phyloP scores from a whole-genome alignment of 1,284 basidiomycete genomes.

The Takashimella tepidaria region DNA sequence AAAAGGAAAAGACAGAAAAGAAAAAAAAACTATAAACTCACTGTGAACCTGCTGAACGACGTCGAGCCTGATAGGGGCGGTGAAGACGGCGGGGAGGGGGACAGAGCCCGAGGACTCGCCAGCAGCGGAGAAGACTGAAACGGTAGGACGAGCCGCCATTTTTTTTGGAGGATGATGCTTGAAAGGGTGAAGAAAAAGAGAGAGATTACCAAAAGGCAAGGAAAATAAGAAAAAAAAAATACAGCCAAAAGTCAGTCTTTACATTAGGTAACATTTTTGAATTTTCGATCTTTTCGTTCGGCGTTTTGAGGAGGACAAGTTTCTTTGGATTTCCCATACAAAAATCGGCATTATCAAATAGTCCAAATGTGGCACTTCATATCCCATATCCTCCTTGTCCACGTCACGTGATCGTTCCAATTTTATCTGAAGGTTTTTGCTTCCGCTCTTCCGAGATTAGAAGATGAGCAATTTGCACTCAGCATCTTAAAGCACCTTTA shows the following conservation, averaged over 20 bases:
- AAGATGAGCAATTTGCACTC: not conserved
- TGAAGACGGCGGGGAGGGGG: constrained; percentile 92
- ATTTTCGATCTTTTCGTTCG: not conserved
- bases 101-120: constrained; percentile 86
- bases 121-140: constrained; percentile 64
- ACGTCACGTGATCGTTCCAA: not conserved
- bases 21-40: constrained; percentile 60
- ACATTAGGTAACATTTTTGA: not conserved
- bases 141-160: constrained; percentile 88
- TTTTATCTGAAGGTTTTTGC: not conserved
- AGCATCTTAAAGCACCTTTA: not conserved
- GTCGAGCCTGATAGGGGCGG: constrained; percentile 97
- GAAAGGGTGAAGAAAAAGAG: constrained; percentile 47
- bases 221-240: not conserved
- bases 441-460: constrained; percentile 1
- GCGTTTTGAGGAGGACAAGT: not conserved
- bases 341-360: not conserved
- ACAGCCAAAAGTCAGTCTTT: not conserved
- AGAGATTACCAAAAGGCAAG: too few relatives aligned
- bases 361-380: too few relatives aligned
- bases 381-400: too few relatives aligned
- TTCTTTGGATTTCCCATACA: not conserved
- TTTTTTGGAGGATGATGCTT: constrained; percentile 12
- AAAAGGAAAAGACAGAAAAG: constrained; percentile 25
- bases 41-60: constrained; percentile 98